Evolutionary conservation across 2,329 filamentous ascomycete species (phyloP).

Genomic region (Penicillium paneum): DNA sequence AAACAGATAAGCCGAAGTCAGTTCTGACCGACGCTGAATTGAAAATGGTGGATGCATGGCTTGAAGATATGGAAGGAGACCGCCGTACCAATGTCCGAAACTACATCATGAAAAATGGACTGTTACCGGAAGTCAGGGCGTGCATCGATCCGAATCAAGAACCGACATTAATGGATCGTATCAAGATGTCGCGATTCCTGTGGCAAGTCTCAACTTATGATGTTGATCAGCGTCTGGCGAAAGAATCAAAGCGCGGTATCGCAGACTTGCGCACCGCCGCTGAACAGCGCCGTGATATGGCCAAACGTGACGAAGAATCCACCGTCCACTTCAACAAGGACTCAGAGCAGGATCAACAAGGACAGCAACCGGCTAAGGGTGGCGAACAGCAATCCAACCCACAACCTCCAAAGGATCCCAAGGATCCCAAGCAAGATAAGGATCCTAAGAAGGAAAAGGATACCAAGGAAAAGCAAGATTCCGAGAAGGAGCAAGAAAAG

Average conservation of each 20-base stretch:
- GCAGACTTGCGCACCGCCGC: not conserved
- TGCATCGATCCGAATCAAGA: conserved; percentile 52
- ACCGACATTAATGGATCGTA: conserved; percentile 55
- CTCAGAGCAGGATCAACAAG: conserved; percentile 30
- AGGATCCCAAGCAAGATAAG: conserved; percentile 4
- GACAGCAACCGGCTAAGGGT: conserved; percentile 19
- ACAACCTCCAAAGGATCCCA: conserved; percentile 5
- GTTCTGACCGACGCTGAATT: conserved; percentile 55
- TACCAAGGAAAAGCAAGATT: conserved; percentile 7
- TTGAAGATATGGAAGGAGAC: conserved; percentile 54
- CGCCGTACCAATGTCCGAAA: conserved; percentile 59
- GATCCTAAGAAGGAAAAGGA: conserved; percentile 4
- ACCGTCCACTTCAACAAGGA: not conserved
- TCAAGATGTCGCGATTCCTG: conserved; percentile 58
- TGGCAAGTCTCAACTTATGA: conserved; percentile 51
- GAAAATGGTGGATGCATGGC: conserved; percentile 56
- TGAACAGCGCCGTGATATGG: not conserved
- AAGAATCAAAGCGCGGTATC: conserved; percentile 9
- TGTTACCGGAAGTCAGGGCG: conserved; percentile 65
- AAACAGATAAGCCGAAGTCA: conserved; percentile 40
- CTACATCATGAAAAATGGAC: conserved; percentile 64
- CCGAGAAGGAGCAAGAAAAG: conserved; percentile 17
- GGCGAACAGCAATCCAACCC: conserved; percentile 22
- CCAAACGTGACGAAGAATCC: not conserved
- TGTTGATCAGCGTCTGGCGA: not conserved